Percentiles rank a stretch among this genome's conserved stretches.
These are phyloP conservation scores for Aspergillus bombycis DNA, from an alignment of 2,329 filamentous ascomycete genomes.

Conservation along the genomic window DNA sequence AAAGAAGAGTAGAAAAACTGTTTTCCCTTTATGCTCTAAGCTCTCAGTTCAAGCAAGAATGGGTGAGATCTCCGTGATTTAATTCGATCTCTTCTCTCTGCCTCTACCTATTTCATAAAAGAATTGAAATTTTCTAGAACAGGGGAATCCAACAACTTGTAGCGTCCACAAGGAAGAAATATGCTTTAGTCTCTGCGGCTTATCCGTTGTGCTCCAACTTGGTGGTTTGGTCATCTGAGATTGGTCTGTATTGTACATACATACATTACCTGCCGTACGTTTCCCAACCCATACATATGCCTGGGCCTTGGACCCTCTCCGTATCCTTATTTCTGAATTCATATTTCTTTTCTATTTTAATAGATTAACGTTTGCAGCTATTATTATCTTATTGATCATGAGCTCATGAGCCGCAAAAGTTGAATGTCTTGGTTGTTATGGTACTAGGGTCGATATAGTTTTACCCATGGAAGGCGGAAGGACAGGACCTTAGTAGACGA, in stretches of 20 bases:
- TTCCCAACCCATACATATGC: not conserved
- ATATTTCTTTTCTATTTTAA: not conserved
- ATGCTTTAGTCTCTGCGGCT: conserved; percentile 15
- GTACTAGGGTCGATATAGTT: not conserved
- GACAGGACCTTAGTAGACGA: not conserved
- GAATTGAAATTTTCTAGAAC: conserved; percentile 12
- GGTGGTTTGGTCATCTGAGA: conserved; percentile 6
- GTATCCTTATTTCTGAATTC: not conserved
- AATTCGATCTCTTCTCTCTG: not conserved
- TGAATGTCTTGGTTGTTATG: not conserved
- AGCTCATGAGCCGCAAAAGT: not conserved
- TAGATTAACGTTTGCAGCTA: not conserved
- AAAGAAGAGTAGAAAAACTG: not conserved
- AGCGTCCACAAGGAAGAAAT: conserved; percentile 3
- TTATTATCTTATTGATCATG: not conserved
- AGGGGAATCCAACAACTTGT: conserved; percentile 12
- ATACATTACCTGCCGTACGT: not conserved
- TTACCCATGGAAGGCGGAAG: not conserved
- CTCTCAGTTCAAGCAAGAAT: not conserved
- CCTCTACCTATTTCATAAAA: not conserved
- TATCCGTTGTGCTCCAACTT: conserved; percentile 8
- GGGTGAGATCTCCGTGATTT: not conserved
- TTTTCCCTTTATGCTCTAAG: not conserved
- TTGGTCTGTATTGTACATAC: not conserved
- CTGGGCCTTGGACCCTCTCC: not conserved